Percentiles rank a stretch among this genome's conserved stretches.
These are phyloP conservation scores for Sclerotinia borealis DNA, from an alignment of 2,329 filamentous ascomycete species.

Conservation along the genomic window DNA sequence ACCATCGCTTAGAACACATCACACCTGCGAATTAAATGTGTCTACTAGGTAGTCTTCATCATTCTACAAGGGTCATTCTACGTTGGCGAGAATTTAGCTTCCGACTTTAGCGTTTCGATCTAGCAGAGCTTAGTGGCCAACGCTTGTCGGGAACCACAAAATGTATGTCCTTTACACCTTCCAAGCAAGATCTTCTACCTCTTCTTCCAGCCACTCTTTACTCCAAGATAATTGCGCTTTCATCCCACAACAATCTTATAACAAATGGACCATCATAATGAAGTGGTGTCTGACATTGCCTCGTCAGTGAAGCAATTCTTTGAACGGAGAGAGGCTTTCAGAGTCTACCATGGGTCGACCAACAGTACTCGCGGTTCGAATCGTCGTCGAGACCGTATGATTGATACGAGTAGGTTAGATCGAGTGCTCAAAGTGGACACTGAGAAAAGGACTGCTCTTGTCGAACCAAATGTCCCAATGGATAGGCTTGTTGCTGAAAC, in stretches of 20 bases:
- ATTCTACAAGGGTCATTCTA: background rate
- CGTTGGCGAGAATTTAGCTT: background rate
- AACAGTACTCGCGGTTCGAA: conserved; percentile 42
- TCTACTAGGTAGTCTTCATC: background rate
- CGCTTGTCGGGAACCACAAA: background rate
- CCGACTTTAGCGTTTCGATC: background rate
- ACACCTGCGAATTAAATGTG: background rate
- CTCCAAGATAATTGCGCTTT: background rate
- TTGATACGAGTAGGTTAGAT: conserved; percentile 44
- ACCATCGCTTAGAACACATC: too few species aligned
- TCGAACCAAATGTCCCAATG: conserved; percentile 66
- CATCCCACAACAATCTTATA: background rate
- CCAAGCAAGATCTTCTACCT: background rate
- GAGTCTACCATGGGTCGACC: conserved; percentile 51
- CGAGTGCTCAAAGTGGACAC: conserved; percentile 41
- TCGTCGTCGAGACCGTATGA: conserved; percentile 21
- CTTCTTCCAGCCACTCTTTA: background rate
- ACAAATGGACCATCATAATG: conserved; percentile 22
- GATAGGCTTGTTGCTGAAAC: conserved; percentile 54
- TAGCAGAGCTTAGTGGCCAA: background rate
- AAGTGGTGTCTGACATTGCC: conserved; percentile 21
- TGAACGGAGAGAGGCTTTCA: conserved; percentile 33
- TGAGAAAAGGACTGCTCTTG: conserved; percentile 40
- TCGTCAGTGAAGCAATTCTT: conserved; percentile 19
- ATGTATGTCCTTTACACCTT: background rate